phyloP scores from a whole-genome alignment of 768 basidiomycete species.

The Lactarius vividus region DNA sequence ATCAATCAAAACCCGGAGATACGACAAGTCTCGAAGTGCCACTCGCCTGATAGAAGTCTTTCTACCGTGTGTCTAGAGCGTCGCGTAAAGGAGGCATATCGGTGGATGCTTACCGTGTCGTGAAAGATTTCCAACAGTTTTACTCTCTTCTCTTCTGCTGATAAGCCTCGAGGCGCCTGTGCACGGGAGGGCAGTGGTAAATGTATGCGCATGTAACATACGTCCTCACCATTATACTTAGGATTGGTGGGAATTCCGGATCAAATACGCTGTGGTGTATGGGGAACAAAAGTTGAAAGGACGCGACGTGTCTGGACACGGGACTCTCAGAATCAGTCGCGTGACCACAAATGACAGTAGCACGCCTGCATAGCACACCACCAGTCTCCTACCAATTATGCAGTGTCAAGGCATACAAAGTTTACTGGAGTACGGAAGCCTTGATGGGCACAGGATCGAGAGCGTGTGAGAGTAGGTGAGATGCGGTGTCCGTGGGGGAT shows the following conservation, averaged over 20 bases:
- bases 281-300: not conserved
- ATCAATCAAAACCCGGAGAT: not conserved
- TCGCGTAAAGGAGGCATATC: not conserved
- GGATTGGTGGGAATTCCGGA: not conserved
- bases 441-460: constrained; percentile 7
- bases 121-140: constrained; percentile 92
- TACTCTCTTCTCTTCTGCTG: constrained; percentile 84
- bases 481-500: constrained; percentile 18
- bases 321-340: constrained; percentile 4
- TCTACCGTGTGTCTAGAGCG: constrained; percentile 42
- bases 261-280: not conserved
- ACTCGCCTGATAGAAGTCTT: constrained; percentile 74
- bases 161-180: constrained; percentile 54
- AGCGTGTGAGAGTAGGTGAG: constrained; percentile 16
- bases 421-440: constrained; percentile 12
- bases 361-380: not conserved
- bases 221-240: constrained; percentile 9
- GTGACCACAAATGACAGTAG: constrained; percentile 3
- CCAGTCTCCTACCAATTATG: constrained; percentile 14
- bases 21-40: not conserved
- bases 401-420: constrained; percentile 22
- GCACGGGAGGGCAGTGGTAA: not conserved
- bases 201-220: constrained; percentile 12
- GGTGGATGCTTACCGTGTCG: constrained; percentile 59
- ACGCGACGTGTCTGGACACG: not conserved